These are phyloP conservation scores for Ogataea hybrid DNA, from an alignment of 1,139 yeast species.

Conservation along the genomic window DNA sequence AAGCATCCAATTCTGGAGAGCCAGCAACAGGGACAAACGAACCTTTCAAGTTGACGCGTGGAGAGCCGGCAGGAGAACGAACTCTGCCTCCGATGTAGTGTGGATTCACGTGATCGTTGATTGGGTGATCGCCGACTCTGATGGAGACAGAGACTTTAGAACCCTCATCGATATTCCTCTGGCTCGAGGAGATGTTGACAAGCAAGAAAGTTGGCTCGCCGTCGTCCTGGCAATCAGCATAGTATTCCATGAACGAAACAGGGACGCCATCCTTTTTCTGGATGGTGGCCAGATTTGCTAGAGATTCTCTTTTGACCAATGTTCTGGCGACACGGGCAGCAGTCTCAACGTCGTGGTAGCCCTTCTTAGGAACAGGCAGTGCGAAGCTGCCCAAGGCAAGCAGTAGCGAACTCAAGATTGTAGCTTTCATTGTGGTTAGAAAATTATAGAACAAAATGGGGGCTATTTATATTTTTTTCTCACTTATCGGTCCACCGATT, in stretches of 20 bases:
- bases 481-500: slow-evolving; percentile 4
- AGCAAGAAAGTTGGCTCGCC: slow-evolving; percentile 68
- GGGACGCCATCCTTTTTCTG: slow-evolving; percentile 42
- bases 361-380: slow-evolving; percentile 8
- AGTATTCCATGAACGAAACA: slow-evolving; percentile 70
- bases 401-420: slow-evolving; percentile 16
- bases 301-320: slow-evolving; percentile 53
- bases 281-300: slow-evolving; percentile 53
- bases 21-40: slow-evolving; percentile 36
- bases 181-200: slow-evolving; percentile 63
- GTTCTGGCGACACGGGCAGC: slow-evolving; percentile 67
- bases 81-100: slow-evolving; percentile 55
- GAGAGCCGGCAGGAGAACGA: slow-evolving; percentile 61
- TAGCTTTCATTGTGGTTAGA: slow-evolving; percentile 13
- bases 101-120: slow-evolving; percentile 43
- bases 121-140: slow-evolving; percentile 60
- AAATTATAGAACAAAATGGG: neutral
- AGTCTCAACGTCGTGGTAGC: slow-evolving; percentile 27
- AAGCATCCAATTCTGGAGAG: slow-evolving; percentile 34
- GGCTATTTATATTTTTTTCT: slow-evolving; percentile 6
- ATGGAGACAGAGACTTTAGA: slow-evolving; percentile 57
- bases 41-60: slow-evolving; percentile 63
- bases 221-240: slow-evolving; percentile 68
- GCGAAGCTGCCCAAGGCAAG: slow-evolving; percentile 16
- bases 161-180: slow-evolving; percentile 52